phyloP scores from a whole-genome alignment of 345 rosid genomes.

The Kernera saxatilis region DNA sequence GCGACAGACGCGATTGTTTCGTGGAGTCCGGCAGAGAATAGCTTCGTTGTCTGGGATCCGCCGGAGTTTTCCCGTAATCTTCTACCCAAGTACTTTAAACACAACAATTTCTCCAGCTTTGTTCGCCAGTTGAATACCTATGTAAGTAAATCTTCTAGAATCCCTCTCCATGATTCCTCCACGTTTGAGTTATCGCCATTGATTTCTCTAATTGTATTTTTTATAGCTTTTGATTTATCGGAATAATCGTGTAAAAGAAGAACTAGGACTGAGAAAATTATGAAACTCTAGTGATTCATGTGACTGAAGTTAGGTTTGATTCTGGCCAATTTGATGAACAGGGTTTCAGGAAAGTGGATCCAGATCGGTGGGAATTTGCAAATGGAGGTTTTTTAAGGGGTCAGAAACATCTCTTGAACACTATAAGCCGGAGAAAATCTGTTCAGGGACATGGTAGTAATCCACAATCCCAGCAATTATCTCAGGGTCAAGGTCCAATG shows the following conservation, averaged over 20 bases:
- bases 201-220: not conserved
- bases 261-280: not conserved
- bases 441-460: slow-evolving; percentile 35
- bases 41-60: slow-evolving; percentile 86
- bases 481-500: slow-evolving; percentile 34
- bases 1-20: slow-evolving; percentile 69
- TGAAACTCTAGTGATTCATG: not conserved
- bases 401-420: slow-evolving; percentile 41
- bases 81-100: slow-evolving; percentile 82
- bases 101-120: slow-evolving; percentile 88
- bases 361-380: slow-evolving; percentile 58
- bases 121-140: slow-evolving; percentile 90
- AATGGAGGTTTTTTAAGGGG: slow-evolving; percentile 35
- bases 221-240: too few relatives aligned
- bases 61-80: slow-evolving; percentile 81
- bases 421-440: slow-evolving; percentile 40
- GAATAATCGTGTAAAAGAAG: too few relatives aligned
- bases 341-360: slow-evolving; percentile 45
- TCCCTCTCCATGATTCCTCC: not conserved
- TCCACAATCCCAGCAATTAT: slow-evolving; percentile 28
- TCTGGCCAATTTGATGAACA: not conserved
- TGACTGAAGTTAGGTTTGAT: not conserved
- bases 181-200: not conserved
- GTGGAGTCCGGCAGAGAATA: slow-evolving; percentile 73
- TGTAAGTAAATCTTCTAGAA: slow-evolving; percentile 27